Evolutionary conservation across 768 basidiomycete genomes (phyloP), one percentile per base, ranked within the genome.

Genomic region (Termitomyces sp.): DNA sequence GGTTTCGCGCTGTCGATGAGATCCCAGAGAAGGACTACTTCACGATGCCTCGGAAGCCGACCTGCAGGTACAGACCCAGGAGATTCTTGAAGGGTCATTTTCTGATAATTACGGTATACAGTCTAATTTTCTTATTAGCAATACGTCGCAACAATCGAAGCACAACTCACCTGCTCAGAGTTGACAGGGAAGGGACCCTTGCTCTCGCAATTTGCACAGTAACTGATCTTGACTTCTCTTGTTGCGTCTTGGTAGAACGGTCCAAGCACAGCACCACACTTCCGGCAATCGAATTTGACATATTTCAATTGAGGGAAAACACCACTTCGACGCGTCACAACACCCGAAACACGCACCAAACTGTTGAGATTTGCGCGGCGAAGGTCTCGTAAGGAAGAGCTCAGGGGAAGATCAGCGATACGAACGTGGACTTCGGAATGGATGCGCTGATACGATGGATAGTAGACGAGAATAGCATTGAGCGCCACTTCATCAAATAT

Each of bases 241-340:
- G 88, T 89, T 7, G 94, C 92, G 70, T 98, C 97, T 76, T 99
- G 97, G 68, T 94, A 96, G 76, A 98, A 98, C 1, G 97, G 97
- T 13, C 97, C 97, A 15, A 98, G 78, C 25, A 92, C 85, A n/a
- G 86, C 89, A 16, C 89, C 88, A 63, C 97, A 99, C 68, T 96
- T 98, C 52, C 82, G 81, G 71, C 97, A 99, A 69, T 98, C 94
- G 64, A 99, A 99, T 68, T 98, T 98, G 70, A 99, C 95, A 65
- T 98, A 97, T 74, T 99, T 98, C 56, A 99, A 76, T 70, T 99
- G 97, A n/a, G 97, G 97, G 72, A 98, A 98, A 10, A 99, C 95
- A 10, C 97, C 96, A 9, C 87, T 93, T 36, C 97, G 81, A 54
- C 97, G 78, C 1, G 97, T 99, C 42, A 99, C 97, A 16, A 99